A percentile compares a stretch with the other conserved stretches of the same genome.
Evolutionary conservation across 139 green algal genomes (phyloP).

Genomic region (Coelastrella sp.): DNA sequence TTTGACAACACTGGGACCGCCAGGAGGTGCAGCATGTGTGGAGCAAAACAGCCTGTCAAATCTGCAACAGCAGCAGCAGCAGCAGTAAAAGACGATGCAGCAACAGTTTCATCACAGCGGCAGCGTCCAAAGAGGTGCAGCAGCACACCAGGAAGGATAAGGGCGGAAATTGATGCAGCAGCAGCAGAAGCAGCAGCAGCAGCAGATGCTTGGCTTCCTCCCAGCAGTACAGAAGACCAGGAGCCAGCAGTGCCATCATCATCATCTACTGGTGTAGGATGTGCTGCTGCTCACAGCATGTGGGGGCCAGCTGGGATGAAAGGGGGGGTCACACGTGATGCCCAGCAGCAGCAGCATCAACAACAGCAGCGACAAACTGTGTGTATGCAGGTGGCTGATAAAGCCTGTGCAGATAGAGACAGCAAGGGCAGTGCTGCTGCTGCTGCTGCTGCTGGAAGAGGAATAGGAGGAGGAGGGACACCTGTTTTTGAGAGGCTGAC

Average conservation of each 20-base stretch:
- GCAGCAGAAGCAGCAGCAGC: background rate
- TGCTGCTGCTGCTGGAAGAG: background rate
- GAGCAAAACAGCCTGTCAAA: background rate
- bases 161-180: background rate
- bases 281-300: background rate
- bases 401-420: background rate
- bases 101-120: background rate
- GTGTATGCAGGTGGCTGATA: background rate
- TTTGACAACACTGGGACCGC: background rate
- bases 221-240: too few relatives aligned
- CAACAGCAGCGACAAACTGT: slow-evolving; percentile 3
- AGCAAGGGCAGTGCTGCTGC: background rate
- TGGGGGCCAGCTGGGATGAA: background rate
- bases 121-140: background rate
- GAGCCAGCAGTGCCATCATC: background rate
- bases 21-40: background rate
- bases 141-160: background rate
- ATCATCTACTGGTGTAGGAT: background rate
- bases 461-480: background rate
- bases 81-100: background rate
- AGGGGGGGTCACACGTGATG: background rate
- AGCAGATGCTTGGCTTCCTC: background rate
- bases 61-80: slow-evolving; percentile 21
- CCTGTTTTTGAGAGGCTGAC: slow-evolving; percentile 1
- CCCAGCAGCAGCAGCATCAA: background rate